Conservation (phyloP, 2,329 filamentous ascomycete genomes). For the Dendrostoma leiphaemia region DNA sequence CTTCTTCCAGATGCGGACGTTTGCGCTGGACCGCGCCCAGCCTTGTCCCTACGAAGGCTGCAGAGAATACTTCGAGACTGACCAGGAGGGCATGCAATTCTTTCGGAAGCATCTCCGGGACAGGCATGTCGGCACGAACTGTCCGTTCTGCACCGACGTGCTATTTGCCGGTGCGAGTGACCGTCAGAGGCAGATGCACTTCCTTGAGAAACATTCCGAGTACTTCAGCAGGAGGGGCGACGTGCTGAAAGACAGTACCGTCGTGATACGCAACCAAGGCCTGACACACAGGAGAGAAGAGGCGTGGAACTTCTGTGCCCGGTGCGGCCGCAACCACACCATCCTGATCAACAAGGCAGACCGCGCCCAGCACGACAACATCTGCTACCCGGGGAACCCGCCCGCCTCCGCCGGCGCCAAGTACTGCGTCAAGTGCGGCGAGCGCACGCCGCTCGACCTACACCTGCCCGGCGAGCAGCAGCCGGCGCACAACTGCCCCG, state of each 20-base stretch:
- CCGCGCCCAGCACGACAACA: conserved; percentile 19
- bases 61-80: conserved; percentile 29
- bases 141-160: conserved; percentile 34
- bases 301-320: conserved; percentile 19
- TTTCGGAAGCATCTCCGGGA: conserved; percentile 35
- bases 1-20: conserved; percentile 32
- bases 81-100: conserved; percentile 22
- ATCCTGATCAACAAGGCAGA: conserved; percentile 14
- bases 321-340: conserved; percentile 19
- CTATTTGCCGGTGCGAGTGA: conserved; percentile 30
- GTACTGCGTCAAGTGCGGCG: conserved; percentile 15
- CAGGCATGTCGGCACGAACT: conserved; percentile 33
- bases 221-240: conserved; percentile 15
- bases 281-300: conserved; percentile 14
- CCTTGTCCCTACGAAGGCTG: conserved; percentile 40
- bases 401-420: neutral
- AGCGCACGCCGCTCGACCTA: too few species aligned
- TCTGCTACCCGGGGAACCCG: conserved; percentile 11
- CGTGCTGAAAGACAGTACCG: neutral
- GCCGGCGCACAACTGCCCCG: neutral
- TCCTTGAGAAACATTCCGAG: conserved; percentile 28
- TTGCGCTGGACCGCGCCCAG: conserved; percentile 32
- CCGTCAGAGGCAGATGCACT: conserved; percentile 27
- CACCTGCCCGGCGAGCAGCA: neutral
- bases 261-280: neutral